A percentile compares a stretch with the other conserved stretches of the same genome.
phyloP scores from a whole-genome alignment of 805 yeast species.

The Saccharomycopsis sp. region DNA sequence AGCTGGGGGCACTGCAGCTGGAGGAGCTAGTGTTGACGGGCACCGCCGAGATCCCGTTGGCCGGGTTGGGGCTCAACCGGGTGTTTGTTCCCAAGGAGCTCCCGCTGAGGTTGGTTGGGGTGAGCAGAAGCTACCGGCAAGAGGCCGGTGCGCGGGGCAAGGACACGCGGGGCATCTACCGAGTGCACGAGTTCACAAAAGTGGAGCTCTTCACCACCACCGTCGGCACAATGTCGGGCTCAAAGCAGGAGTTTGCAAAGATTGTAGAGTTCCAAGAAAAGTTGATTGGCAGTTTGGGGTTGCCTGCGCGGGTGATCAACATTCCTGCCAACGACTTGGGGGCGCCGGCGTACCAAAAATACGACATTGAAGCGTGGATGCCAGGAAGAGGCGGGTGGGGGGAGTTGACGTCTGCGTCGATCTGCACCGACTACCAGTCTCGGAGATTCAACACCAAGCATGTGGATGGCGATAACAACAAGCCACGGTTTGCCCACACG shows the following conservation, averaged over 20 bases:
- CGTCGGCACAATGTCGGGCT: slow-evolving; percentile 33
- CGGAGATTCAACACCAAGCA: slow-evolving; percentile 69
- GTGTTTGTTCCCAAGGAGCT: slow-evolving; percentile 34
- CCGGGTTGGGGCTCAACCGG: slow-evolving; percentile 54
- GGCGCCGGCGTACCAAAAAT: slow-evolving; percentile 84
- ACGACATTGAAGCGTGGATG: slow-evolving; percentile 97
- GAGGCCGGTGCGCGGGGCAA: slow-evolving; percentile 97
- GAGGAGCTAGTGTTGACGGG: slow-evolving; percentile 80
- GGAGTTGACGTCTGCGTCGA: slow-evolving; percentile 83
- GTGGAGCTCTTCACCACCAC: slow-evolving; percentile 85
- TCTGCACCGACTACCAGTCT: slow-evolving; percentile 86
- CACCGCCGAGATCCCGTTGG: slow-evolving; percentile 92
- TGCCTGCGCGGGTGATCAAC: slow-evolving; percentile 70
- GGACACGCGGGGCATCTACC: slow-evolving; percentile 83
- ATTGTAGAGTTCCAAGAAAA: slow-evolving; percentile 57
- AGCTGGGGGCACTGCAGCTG: background rate
- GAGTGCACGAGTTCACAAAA: slow-evolving; percentile 95
- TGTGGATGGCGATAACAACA: slow-evolving; percentile 28
- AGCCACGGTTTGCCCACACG: slow-evolving; percentile 57
- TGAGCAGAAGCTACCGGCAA: slow-evolving; percentile 82
- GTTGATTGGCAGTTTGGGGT: slow-evolving; percentile 57
- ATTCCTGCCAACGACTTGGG: slow-evolving; percentile 93
- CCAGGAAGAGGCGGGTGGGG: slow-evolving; percentile 94
- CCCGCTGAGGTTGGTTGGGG: slow-evolving; percentile 63
- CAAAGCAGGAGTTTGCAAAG: slow-evolving; percentile 44